Evolutionary conservation across 768 basidiomycete species (phyloP).

Genomic region (Russula ochroleuca): DNA sequence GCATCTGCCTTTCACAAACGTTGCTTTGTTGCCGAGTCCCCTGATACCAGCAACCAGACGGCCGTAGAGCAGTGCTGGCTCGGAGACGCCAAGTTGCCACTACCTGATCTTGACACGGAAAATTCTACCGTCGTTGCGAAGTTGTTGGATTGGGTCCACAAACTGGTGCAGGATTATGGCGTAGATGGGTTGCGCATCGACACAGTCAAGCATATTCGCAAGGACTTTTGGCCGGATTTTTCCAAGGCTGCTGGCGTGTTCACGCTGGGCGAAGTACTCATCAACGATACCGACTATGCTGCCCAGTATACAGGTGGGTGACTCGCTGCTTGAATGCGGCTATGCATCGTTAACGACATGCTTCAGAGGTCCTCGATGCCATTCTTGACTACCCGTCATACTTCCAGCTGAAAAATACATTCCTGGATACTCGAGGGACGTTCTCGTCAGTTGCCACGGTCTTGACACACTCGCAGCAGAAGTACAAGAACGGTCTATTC

Average conservation of each 20-base stretch:
- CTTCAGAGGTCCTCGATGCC: constrained; percentile 40
- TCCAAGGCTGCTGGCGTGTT: constrained; percentile 46
- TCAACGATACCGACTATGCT: constrained; percentile 40
- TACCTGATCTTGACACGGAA: constrained; percentile 57
- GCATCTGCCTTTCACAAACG: constrained; percentile 39
- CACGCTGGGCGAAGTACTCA: constrained; percentile 53
- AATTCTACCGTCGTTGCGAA: constrained; percentile 40
- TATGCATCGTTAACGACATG: neutral
- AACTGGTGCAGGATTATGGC: constrained; percentile 44
- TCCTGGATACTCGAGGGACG: constrained; percentile 36
- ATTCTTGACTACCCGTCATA: constrained; percentile 51
- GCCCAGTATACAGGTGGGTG: constrained; percentile 41
- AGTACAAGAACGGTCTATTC: constrained; percentile 41
- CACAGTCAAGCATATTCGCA: constrained; percentile 53
- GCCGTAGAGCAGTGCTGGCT: constrained; percentile 58
- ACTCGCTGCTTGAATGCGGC: neutral
- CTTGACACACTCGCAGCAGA: constrained; percentile 35
- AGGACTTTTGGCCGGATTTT: constrained; percentile 54
- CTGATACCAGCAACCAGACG: constrained; percentile 38
- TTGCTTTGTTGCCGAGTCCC: constrained; percentile 42
- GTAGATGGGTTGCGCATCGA: constrained; percentile 58
- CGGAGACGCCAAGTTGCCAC: constrained; percentile 49
- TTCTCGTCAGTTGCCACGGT: constrained; percentile 34
- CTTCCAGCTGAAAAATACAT: constrained; percentile 42
- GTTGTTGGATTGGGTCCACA: constrained; percentile 46